Evolutionary conservation across 1,284 basidiomycete species (phyloP).

Genomic region (Boletus albobrunnescens): DNA sequence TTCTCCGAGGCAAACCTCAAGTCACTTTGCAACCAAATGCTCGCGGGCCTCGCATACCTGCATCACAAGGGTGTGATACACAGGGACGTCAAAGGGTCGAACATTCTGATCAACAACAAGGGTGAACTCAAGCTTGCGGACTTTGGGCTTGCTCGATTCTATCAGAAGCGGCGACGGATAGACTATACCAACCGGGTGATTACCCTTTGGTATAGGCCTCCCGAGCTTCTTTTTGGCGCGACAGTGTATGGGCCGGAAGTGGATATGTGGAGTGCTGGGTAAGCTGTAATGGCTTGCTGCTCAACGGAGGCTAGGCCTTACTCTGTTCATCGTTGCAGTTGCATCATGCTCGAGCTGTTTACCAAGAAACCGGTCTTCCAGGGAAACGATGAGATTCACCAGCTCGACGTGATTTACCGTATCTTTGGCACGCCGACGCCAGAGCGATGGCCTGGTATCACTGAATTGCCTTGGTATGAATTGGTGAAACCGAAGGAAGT

Average conservation of each 20-base stretch:
- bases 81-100: conserved; percentile 97
- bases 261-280: conserved; percentile 99
- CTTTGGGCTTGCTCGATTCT: conserved; percentile 97
- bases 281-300: conserved; percentile 10
- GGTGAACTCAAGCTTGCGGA: conserved; percentile 96
- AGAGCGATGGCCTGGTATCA: conserved; percentile 81
- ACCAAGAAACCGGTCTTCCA: conserved; percentile 94
- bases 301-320: background rate
- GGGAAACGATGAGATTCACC: conserved; percentile 95
- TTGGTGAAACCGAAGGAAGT: conserved; percentile 85
- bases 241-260: conserved; percentile 97
- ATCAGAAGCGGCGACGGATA: conserved; percentile 82
- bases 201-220: conserved; percentile 97
- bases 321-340: conserved; percentile 47
- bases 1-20: conserved; percentile 90
- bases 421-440: conserved; percentile 85
- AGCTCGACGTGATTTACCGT: conserved; percentile 89
- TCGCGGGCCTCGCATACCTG: conserved; percentile 88
- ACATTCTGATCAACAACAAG: conserved; percentile 90
- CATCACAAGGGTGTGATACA: conserved; percentile 96
- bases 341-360: conserved; percentile 98
- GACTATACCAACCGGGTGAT: conserved; percentile 99
- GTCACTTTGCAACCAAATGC: conserved; percentile 92
- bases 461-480: conserved; percentile 94
- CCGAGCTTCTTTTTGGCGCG: conserved; percentile 92